Base-by-base conservation (phyloP, 371 early-diverging fungal species). In the Batkoa obscura region DNA sequence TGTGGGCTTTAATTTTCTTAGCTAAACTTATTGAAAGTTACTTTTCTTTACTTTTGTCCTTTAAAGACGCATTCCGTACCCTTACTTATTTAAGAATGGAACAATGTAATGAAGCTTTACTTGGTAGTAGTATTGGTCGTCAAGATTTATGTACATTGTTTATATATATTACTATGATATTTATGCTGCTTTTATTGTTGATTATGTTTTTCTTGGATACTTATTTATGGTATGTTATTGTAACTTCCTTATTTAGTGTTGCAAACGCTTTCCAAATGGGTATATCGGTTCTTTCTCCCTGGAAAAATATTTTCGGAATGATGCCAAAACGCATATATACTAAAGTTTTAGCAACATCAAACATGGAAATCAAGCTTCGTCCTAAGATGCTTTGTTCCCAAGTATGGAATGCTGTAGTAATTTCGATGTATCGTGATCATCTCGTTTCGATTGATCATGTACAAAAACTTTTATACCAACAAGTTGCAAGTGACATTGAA, bases 371-470 rank as follows among this genome's bases (percentile, higher is more conserved):
- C 59, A 74, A 75, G 48, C 76, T 76, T 59, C 77, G 82, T 60
- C 84, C 88, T 50, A 86, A 84, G 64, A 73, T 78, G 2, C 68
- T 86, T 1, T 82, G 84, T 59, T 83, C 88, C 10, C 83, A 86
- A 59, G 70, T 90, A 34, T 91, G 92, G 92, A 90, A 91, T 60
- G 81, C 88, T 0, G 79, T 91, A 55, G 81, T 88, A n/a, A 79
- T 85, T 37, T 79, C 86, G 35, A 85, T 91, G 88, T 89, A 83
- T 59, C 74, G 83, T 23, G 90, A 89, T 57, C 88, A 89, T 66
- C 68, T 84, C 31, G 65, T 91, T 32, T 83, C 87, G 0, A 76
- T 80, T 10, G 84, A 88, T 52, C 83, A 83, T 57, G 78, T 85
- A 4, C 79, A 85, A 53, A 72, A 78, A 55, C 69, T 90, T 59